These are phyloP conservation scores for Paraphaeosphaeria minitans DNA, from an alignment of 2,329 filamentous ascomycete genomes.

Conservation along the genomic window DNA sequence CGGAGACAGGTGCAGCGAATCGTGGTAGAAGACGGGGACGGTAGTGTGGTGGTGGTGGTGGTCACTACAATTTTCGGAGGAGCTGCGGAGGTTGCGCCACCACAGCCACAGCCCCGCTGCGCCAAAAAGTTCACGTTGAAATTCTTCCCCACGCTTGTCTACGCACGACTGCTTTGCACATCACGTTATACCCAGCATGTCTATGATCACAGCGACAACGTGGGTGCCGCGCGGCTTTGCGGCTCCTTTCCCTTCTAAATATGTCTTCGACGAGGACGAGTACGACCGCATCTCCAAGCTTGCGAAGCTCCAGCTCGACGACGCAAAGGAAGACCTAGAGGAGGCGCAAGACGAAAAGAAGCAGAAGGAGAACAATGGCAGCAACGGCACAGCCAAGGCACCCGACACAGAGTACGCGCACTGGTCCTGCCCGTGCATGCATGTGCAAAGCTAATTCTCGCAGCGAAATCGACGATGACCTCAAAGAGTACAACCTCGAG, in stretches of 20 bases:
- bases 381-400: constrained; percentile 21
- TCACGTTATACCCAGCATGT: constrained; percentile 47
- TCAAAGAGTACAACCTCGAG: constrained; percentile 95
- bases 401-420: constrained; percentile 24
- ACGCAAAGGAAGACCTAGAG: constrained; percentile 77
- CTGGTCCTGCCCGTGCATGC: neutral
- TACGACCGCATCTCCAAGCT: constrained; percentile 57
- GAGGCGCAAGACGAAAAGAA: constrained; percentile 64
- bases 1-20: neutral
- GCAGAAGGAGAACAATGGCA: constrained; percentile 44
- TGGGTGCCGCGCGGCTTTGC: constrained; percentile 60
- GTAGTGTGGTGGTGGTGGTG: neutral
- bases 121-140: constrained; percentile 20
- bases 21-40: neutral
- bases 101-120: constrained; percentile 20
- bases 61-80: constrained; percentile 5
- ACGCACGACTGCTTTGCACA: neutral
- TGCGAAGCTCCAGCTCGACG: constrained; percentile 75
- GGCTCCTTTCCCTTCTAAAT: constrained; percentile 56
- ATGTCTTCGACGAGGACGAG: constrained; percentile 58
- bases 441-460: constrained; percentile 17
- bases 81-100: constrained; percentile 7
- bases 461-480: constrained; percentile 71
- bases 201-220: constrained; percentile 61
- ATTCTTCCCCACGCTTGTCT: constrained; percentile 15